phyloP scores from a whole-genome alignment of 352 stramenopile genomes.

The Pythium aphanidermatum region DNA sequence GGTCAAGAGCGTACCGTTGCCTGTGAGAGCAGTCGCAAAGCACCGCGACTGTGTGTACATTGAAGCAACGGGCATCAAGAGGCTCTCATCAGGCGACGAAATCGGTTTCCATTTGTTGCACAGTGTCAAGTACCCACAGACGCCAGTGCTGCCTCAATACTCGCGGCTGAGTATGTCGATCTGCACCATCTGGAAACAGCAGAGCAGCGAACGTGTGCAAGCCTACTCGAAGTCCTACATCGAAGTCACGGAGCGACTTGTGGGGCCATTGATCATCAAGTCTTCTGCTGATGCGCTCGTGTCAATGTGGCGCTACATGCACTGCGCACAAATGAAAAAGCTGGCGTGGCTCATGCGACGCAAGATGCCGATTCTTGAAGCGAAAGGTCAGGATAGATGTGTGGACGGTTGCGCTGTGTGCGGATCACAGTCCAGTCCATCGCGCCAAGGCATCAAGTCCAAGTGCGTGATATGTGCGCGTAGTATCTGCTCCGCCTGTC shows the following conservation, averaged over 20 bases:
- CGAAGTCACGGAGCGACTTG: slow-evolving; percentile 36
- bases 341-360: slow-evolving; percentile 43
- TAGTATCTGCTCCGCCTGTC: slow-evolving; percentile 13
- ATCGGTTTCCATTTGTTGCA: slow-evolving; percentile 59
- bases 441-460: slow-evolving; percentile 3
- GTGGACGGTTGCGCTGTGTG: slow-evolving; percentile 11
- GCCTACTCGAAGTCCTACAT: slow-evolving; percentile 40
- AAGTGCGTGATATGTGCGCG: slow-evolving; percentile 14
- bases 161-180: slow-evolving; percentile 42
- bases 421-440: not conserved
- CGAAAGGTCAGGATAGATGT: too few relatives aligned
- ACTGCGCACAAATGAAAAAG: slow-evolving; percentile 65
- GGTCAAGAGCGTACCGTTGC: slow-evolving; percentile 38
- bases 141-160: slow-evolving; percentile 28
- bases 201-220: slow-evolving; percentile 11
- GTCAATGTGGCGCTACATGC: slow-evolving; percentile 30
- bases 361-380: slow-evolving; percentile 11
- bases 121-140: slow-evolving; percentile 56
- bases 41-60: slow-evolving; percentile 57
- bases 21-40: slow-evolving; percentile 29
- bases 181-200: slow-evolving; percentile 43
- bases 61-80: slow-evolving; percentile 47
- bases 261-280: slow-evolving; percentile 30
- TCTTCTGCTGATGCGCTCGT: slow-evolving; percentile 34
- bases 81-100: slow-evolving; percentile 32